Evolutionary conservation across 1,284 basidiomycete genomes (phyloP).

Genomic region (Moniliella sp.): DNA sequence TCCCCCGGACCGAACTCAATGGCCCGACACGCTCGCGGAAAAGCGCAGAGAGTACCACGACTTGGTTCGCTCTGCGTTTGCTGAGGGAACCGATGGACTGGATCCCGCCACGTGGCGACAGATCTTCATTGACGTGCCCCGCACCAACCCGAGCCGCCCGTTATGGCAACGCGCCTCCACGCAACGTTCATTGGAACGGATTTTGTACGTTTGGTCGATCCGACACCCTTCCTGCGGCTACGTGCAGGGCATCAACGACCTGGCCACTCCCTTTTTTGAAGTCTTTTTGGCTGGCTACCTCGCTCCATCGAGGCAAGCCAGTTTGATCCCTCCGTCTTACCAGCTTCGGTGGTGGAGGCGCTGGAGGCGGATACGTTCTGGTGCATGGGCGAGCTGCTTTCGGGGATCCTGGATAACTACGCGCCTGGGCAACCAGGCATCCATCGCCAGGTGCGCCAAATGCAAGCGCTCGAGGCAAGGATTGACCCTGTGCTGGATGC

Average conservation of each 20-base stretch:
- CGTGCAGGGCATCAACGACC: conserved; percentile 33
- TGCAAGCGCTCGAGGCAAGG: conserved; percentile 22
- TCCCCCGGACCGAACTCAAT: conserved; percentile 60
- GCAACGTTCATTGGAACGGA: conserved; percentile 26
- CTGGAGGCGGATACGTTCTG: conserved; percentile 33
- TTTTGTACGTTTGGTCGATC: conserved; percentile 32
- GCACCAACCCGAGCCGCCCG: conserved; percentile 28
- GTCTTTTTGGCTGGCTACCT: conserved; percentile 30
- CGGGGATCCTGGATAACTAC: conserved; percentile 33
- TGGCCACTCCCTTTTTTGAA: conserved; percentile 33
- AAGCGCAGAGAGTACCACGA: conserved; percentile 80
- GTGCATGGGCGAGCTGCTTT: conserved; percentile 28
- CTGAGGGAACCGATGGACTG: conserved; percentile 39
- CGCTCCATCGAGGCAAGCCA: conserved; percentile 16
- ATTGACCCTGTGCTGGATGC: conserved; percentile 28
- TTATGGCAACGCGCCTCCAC: conserved; percentile 30
- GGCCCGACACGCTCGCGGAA: conserved; percentile 53
- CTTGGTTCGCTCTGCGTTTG: conserved; percentile 74
- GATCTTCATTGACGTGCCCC: conserved; percentile 30
- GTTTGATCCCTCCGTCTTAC: conserved; percentile 22
- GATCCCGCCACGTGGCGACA: conserved; percentile 31
- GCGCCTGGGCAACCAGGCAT: conserved; percentile 31
- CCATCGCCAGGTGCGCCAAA: conserved; percentile 21
- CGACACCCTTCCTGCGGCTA: conserved; percentile 31
- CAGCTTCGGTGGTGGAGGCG: conserved; percentile 15